phyloP scores from a whole-genome alignment of 768 basidiomycete genomes.

The Austroboletus eburneus region DNA sequence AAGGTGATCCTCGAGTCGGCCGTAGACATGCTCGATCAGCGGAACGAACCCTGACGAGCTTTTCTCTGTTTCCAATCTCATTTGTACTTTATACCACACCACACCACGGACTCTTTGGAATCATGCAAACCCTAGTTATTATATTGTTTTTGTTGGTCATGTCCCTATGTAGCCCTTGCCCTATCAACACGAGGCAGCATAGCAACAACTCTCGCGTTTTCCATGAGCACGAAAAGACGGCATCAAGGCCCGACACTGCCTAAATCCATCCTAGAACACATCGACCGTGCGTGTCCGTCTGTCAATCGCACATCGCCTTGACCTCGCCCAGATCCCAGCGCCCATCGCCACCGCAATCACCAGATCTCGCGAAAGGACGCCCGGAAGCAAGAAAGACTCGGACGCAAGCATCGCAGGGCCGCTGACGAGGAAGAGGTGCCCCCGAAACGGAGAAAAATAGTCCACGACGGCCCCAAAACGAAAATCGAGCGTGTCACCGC shows the following conservation, averaged over 20 bases:
- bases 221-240: constrained; percentile 15
- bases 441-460: too few species aligned
- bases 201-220: too few species aligned
- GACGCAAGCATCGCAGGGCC: constrained; percentile 63
- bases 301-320: too few species aligned
- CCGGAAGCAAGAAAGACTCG: constrained; percentile 57
- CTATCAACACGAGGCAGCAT: too few species aligned
- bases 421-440: too few species aligned
- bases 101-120: constrained; percentile 7
- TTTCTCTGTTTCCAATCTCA: constrained; percentile 6
- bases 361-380: constrained; percentile 53
- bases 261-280: constrained; percentile 26
- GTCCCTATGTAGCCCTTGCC: too few species aligned
- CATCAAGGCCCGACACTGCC: constrained; percentile 23
- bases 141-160: not conserved
- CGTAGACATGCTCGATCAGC: constrained; percentile 43
- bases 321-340: not conserved
- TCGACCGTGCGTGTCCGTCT: constrained; percentile 3
- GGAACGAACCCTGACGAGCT: too few species aligned
- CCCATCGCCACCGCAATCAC: constrained; percentile 3
- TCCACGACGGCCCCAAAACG: constrained; percentile 33
- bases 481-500: constrained; percentile 40
- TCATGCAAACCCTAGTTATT: constrained; percentile 11
- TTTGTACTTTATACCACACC: constrained; percentile 12
- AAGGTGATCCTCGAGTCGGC: constrained; percentile 78